Conservation (phyloP, 371 early-diverging fungal species). For the Mucor plumbeus region DNA sequence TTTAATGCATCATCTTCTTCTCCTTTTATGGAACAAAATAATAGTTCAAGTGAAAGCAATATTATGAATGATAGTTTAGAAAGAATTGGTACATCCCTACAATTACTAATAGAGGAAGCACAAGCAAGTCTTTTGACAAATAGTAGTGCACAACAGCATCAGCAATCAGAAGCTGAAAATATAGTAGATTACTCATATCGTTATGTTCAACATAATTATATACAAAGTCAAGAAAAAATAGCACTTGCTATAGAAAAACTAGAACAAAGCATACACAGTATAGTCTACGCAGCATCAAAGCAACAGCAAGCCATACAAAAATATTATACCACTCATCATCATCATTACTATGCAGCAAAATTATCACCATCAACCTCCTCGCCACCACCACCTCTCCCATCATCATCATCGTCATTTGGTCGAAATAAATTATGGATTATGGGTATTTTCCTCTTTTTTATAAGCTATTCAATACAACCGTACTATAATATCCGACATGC, state of each 20-base stretch:
- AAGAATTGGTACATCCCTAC: constrained; percentile 18
- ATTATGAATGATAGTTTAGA: constrained; percentile 20
- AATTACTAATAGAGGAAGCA: constrained; percentile 21
- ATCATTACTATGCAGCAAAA: not conserved
- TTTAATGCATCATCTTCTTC: not conserved
- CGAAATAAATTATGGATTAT: not conserved
- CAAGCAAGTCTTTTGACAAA: constrained; percentile 20
- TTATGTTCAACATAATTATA: constrained; percentile 1
- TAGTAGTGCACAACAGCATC: not conserved
- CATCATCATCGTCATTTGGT: not conserved
- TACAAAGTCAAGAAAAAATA: constrained; percentile 15
- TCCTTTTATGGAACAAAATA: not conserved
- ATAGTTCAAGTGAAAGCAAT: not conserved
- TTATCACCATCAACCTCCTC: not conserved
- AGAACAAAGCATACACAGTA: constrained; percentile 14
- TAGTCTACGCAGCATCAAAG: not conserved
- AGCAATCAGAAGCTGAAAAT: not conserved
- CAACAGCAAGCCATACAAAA: not conserved
- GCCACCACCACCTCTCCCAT: not conserved
- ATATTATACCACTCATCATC: not conserved
- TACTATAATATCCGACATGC: not conserved
- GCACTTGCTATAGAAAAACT: constrained; percentile 15
- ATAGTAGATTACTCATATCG: not conserved
- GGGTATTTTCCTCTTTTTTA: not conserved
- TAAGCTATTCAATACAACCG: not conserved